Base-by-base conservation (phyloP, 2,329 filamentous ascomycete species). In the Xenoacremonium recifei region DNA sequence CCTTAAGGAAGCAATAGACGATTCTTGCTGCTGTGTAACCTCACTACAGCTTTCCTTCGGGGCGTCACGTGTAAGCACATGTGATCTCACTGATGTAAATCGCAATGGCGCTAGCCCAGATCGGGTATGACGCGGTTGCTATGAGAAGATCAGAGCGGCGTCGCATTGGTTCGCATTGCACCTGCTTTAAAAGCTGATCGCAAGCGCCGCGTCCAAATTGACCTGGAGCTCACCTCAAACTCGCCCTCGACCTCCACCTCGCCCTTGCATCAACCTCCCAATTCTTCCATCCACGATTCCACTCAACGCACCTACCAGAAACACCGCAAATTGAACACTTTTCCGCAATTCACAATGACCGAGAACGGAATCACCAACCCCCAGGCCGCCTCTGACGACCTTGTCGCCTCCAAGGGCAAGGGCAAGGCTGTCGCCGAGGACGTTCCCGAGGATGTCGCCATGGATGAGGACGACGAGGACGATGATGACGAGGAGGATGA, bases 381-480 rank as follows among this genome's bases (percentile, higher is more conserved):
- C 60, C 61, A 73, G 56, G 60, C 61, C 46, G 48, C 57, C 39
- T 63, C 65, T 49, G 63, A 59, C 51, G 57, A 62, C 56, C 61
- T 64, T 49, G 64, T 77, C 48, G 75, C 81, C 59, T 71, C 75
- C 66, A 95, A 95, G 78, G 89, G 88, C 69, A 96, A 96, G 77
- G 89, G 89, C 73, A 96, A 96, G 76, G 78, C 80, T 37, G 63
- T 72, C 37, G 68, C 70, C 53, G 69, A 77, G 48, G 63, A 68
- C 38, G 66, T 67, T 40, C 66, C 66, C 40, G 68, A 82, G 53
- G 81, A 86, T 55, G 70, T 80, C 60, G 76, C 76, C 61, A 87
- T 89, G 79, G 86, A 85, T 33, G 85, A 89, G 56, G 85, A 86
- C 21, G 80, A 89, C 2, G 85, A 88, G 21, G 84, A 84, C 17